Percentiles rank a stretch among this genome's conserved stretches.
Conservation (phyloP, 495 filamentous ascomycete species). For the Talaromyces wortmannii region DNA sequence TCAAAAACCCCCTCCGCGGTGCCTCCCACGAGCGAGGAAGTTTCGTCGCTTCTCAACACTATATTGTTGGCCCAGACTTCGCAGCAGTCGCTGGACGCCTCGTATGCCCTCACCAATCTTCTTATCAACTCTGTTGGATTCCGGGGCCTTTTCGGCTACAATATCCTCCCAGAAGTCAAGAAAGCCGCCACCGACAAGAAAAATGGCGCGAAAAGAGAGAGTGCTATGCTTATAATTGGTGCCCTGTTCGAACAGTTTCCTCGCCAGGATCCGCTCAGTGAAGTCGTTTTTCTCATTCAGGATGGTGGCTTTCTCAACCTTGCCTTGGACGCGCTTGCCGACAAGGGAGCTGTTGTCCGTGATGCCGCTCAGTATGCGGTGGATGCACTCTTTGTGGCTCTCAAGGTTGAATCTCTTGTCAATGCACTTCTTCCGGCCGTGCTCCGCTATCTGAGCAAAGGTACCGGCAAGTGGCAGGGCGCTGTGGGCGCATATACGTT, state of each 20-base stretch:
- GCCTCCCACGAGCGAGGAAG: slow-evolving; percentile 64
- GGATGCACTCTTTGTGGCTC: slow-evolving; percentile 73
- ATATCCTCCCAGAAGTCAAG: slow-evolving; percentile 60
- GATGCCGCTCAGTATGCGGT: slow-evolving; percentile 93
- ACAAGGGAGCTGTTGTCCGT: slow-evolving; percentile 82
- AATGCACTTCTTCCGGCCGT: slow-evolving; percentile 71
- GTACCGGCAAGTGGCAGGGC: slow-evolving; percentile 91
- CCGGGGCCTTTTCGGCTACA: slow-evolving; percentile 67
- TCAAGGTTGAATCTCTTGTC: slow-evolving; percentile 76
- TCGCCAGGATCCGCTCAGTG: slow-evolving; percentile 66
- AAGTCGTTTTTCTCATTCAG: slow-evolving; percentile 72
- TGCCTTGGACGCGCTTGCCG: slow-evolving; percentile 79
- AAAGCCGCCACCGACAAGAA: slow-evolving; percentile 95
- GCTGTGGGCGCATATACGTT: slow-evolving; percentile 77
- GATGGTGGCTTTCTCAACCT: slow-evolving; percentile 65
- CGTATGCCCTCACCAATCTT: slow-evolving; percentile 75
- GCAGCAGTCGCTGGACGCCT: slow-evolving; percentile 76
- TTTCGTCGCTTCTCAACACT: slow-evolving; percentile 62
- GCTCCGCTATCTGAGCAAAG: slow-evolving; percentile 65
- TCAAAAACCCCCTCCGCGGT: slow-evolving; percentile 43
- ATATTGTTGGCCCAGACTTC: slow-evolving; percentile 80
- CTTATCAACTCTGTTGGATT: slow-evolving; percentile 73
- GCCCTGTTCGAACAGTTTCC: slow-evolving; percentile 89
- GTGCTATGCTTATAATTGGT: slow-evolving; percentile 90
- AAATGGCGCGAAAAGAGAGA: slow-evolving; percentile 75